A percentile compares a stretch with the other conserved stretches of the same genome.
Evolutionary conservation across 345 rosid species (phyloP).

Genomic region (Dimocarpus longan): DNA sequence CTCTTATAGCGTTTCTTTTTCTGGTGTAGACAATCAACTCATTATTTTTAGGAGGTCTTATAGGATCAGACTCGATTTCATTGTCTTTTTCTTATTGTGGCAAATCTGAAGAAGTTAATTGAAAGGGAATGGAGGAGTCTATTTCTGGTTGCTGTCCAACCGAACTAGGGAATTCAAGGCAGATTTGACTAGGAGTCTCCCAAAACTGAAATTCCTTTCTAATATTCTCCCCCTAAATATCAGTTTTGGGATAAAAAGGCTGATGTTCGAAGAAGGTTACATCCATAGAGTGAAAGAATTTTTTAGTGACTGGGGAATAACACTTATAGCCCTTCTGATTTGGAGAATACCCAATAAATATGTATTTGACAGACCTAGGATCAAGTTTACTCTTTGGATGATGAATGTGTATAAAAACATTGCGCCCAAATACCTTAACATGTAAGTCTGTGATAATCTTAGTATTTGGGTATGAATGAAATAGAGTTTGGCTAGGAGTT

Average conservation of each 20-base stretch:
- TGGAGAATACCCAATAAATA: not conserved
- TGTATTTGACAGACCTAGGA: not conserved
- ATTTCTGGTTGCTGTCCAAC: too few species aligned
- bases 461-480: too few species aligned
- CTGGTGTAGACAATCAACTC: too few species aligned
- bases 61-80: too few species aligned
- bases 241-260: not conserved
- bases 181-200: too few species aligned
- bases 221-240: not conserved
- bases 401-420: not conserved
- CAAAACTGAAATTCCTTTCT: not conserved
- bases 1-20: too few species aligned
- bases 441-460: not conserved
- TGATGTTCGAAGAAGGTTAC: not conserved
- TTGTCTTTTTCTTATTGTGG: too few species aligned
- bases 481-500: not conserved
- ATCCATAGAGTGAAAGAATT: not conserved
- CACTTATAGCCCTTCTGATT: not conserved
- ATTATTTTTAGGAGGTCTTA: too few species aligned
- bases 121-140: too few species aligned
- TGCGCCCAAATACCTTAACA: not conserved
- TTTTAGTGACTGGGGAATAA: not conserved
- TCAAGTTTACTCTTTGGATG: not conserved
- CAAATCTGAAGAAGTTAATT: too few species aligned
- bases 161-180: too few species aligned